Conservation (phyloP, 768 basidiomycete genomes). For the Phaffia tasmanica region DNA sequence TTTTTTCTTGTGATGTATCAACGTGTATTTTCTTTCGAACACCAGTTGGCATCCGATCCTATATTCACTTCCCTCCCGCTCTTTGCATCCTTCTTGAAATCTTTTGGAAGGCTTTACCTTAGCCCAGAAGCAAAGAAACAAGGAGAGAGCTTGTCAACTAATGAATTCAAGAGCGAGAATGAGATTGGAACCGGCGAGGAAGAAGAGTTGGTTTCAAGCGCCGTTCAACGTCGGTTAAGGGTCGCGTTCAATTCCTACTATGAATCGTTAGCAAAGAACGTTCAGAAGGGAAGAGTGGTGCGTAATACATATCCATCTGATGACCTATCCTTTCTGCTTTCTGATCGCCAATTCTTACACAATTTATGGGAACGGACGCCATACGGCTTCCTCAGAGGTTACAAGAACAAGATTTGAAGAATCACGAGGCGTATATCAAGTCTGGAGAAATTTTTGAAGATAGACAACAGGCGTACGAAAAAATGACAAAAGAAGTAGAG, state of each 20-base stretch:
- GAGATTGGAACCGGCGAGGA: constrained; percentile 32
- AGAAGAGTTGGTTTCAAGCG: constrained; percentile 70
- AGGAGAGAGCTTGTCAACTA: not conserved
- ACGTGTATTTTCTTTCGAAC: not conserved
- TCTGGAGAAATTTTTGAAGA: constrained; percentile 99
- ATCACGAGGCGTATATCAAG: constrained; percentile 98
- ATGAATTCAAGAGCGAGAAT: constrained; percentile 1
- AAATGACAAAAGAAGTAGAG: constrained; percentile 94
- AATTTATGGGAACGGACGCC: not conserved
- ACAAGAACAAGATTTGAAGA: constrained; percentile 91
- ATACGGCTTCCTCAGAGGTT: constrained; percentile 50
- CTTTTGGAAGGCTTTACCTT: constrained; percentile 77
- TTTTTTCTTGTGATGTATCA: constrained; percentile 12
- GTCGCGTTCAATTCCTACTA: constrained; percentile 91
- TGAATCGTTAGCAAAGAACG: constrained; percentile 40
- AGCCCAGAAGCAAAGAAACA: constrained; percentile 42
- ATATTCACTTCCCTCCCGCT: constrained; percentile 76
- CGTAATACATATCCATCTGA: not conserved
- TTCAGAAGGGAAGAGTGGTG: constrained; percentile 17
- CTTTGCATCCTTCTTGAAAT: constrained; percentile 81
- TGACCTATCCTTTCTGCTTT: no score
- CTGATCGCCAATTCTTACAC: not conserved
- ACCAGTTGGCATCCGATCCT: constrained; percentile 76
- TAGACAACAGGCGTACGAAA: constrained; percentile 95
- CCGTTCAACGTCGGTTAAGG: constrained; percentile 76